Evolutionary conservation across 805 yeast species (phyloP), one percentile per base, ranked within the genome.

Genomic region (Metschnikowia drakensbergensis): DNA sequence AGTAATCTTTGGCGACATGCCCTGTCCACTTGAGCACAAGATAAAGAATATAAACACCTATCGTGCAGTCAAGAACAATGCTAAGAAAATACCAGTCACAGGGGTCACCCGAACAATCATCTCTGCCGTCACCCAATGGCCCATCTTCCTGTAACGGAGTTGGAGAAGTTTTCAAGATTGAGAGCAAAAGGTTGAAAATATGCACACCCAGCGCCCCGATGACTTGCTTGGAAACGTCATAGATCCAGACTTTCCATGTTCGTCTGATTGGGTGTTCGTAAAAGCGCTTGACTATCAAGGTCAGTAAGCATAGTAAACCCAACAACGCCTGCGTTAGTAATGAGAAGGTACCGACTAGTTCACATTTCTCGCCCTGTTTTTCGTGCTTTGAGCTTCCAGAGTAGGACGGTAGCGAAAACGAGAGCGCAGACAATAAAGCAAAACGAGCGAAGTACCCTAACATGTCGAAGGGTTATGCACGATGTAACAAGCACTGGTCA

Each of bases 51-150:
- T 95, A 95, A 2, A 92, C 92, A 0, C 99, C 99, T 5, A 91
- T 76, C 0, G 99, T 92, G 37, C 98, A 91, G 65, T 92, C 99
- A 62, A 92, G 79, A 28, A 92, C 75, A 34, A 92, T 78, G 59
- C 88, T 92, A 47, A 94, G 71, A 61, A 92, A 92, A 69, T 94
- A 92, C 94, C 97, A 94, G 57, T 88, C 92, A 66, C 98, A 94
- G 6, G 96, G 96, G 52, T 83, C 84, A 42, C 58, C 62, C 6
- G 37, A 27, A 32, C 54, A 54, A n/a, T 49, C 51, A 22, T 42
- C 55, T 25, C 48, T 31, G 33, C 48, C 54, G n/a, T 46, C 58
- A 23, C 58, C 56, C 17, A 51, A 55, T 33, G 65, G 66, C 35
- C 38, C 44, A 57, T 51, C 45, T 46, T 34, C 31, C 35, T 29